phyloP scores from a whole-genome alignment of 805 yeast species.

The Candida corydali region DNA sequence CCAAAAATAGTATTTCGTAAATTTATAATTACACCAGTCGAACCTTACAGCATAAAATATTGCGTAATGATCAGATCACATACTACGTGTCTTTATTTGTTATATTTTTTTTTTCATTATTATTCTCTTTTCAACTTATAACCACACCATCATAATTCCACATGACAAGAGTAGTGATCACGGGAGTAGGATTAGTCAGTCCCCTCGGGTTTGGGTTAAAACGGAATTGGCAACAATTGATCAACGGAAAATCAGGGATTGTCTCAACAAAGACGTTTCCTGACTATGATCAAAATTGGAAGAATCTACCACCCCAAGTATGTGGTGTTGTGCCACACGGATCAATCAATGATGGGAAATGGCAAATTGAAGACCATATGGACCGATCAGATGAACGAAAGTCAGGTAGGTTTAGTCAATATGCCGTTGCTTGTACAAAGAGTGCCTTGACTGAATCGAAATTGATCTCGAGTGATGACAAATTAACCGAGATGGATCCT shows the following conservation, averaged over 20 bases:
- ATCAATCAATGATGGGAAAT: constrained; percentile 37
- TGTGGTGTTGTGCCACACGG: constrained; percentile 73
- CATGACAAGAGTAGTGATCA: constrained; percentile 70
- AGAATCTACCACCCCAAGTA: constrained; percentile 61
- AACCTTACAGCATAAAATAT: too few species aligned
- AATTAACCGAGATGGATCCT: constrained; percentile 23
- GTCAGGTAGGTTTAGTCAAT: constrained; percentile 69
- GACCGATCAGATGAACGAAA: constrained; percentile 51
- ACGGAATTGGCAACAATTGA: constrained; percentile 50
- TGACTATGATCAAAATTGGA: constrained; percentile 43
- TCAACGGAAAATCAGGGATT: constrained; percentile 54
- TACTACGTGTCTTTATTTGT: too few species aligned
- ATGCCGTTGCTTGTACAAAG: constrained; percentile 68
- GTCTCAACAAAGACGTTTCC: constrained; percentile 45
- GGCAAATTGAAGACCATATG: constrained; percentile 52
- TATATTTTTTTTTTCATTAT: too few species aligned
- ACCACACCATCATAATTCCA: too few species aligned
- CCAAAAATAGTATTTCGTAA: too few species aligned
- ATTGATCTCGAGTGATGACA: constrained; percentile 8
- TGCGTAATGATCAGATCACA: too few species aligned
- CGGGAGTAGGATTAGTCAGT: constrained; percentile 84
- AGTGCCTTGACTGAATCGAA: constrained; percentile 75
- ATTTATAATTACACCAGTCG: too few species aligned
- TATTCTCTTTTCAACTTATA: too few species aligned
- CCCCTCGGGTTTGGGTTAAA: constrained; percentile 76